phyloP scores from a whole-genome alignment of 148 eudicot genomes.

The Arctostaphylos glauca region DNA sequence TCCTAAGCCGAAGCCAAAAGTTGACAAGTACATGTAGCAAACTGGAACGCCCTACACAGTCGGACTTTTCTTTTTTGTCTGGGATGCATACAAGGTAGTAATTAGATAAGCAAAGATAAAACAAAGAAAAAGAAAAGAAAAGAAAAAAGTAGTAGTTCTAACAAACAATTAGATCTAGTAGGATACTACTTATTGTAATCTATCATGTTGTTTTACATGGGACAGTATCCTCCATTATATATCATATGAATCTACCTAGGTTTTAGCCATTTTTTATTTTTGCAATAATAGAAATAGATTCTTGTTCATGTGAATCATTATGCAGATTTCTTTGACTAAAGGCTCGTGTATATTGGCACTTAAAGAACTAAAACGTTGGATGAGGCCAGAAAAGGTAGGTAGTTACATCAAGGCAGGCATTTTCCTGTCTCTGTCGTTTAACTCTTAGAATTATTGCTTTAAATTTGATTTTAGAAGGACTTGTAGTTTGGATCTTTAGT shows the following conservation, averaged over 20 bases:
- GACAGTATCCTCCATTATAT: neutral
- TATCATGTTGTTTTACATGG: neutral
- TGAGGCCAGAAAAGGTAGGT: constrained; percentile 60
- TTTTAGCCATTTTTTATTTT: neutral
- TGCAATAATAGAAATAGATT: neutral
- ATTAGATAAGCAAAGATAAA: neutral
- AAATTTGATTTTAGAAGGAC: neutral
- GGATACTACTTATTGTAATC: neutral
- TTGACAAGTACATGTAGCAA: neutral
- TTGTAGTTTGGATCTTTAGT: neutral
- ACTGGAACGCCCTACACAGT: neutral
- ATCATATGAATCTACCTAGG: too few species aligned
- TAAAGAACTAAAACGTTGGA: constrained; percentile 49
- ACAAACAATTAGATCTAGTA: neutral
- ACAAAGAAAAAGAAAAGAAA: too few species aligned
- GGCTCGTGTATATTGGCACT: constrained; percentile 49
- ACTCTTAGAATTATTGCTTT: neutral
- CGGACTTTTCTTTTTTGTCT: neutral
- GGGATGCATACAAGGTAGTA: neutral
- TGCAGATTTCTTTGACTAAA: constrained; percentile 44
- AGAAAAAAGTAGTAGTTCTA: neutral
- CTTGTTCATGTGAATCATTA: neutral
- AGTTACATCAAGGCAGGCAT: neutral
- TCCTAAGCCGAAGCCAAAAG: neutral
- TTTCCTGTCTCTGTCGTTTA: neutral